Evolutionary conservation across 768 basidiomycete genomes (phyloP), one percentile per base, ranked within the genome.

Genomic region (Nidula microcarpa): DNA sequence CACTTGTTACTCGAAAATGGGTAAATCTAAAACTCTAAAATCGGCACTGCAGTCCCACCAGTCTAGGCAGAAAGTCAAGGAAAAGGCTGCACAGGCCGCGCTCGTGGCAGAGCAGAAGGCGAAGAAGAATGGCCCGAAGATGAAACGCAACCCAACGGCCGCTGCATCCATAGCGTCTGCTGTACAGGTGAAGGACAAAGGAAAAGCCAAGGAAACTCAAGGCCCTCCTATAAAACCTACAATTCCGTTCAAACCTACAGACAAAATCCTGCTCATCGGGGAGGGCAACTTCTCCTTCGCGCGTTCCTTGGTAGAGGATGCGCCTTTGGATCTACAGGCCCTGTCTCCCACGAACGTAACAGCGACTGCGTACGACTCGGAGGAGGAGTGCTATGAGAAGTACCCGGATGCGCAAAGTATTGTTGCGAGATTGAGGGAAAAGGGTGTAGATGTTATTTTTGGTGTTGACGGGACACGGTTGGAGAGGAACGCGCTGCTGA

Each of bases 251-350:
- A 66, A 65, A 11, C 63, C 80, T 0, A 83, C 80, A 6, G 86
- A 91, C 62, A 80, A 66, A 47, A 86, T 92, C 34, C 74, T 91
- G 17, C 77, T 96, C 33, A 73, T 98, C 50, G 96, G 95, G 7
- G 96, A 98, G 74, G 96, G 93, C 9, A 92, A 98, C 67, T 98
- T 98, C 63, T 96, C 95, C 1, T 98, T 91, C 61, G 79, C 94
- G 2, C 82, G 81, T 30, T 85, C 94, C 13, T 76, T 98, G 13
- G 68, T 91, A 30, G 59, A 73, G 10, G 66, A 74, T 54, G 66
- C 75, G 11, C 76, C 82, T 0, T 74, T 77, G 2, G 64, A 69
- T 6, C 63, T 90, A 43, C 74, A 73, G 33, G 69, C 75, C 56
- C 70, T 92, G 2, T 81, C 84, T 0, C 74, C 85, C 0, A 66